These are phyloP conservation scores for Rhytidhysteron rufulum DNA, from an alignment of 2,329 filamentous ascomycete genomes.

Conservation along the genomic window DNA sequence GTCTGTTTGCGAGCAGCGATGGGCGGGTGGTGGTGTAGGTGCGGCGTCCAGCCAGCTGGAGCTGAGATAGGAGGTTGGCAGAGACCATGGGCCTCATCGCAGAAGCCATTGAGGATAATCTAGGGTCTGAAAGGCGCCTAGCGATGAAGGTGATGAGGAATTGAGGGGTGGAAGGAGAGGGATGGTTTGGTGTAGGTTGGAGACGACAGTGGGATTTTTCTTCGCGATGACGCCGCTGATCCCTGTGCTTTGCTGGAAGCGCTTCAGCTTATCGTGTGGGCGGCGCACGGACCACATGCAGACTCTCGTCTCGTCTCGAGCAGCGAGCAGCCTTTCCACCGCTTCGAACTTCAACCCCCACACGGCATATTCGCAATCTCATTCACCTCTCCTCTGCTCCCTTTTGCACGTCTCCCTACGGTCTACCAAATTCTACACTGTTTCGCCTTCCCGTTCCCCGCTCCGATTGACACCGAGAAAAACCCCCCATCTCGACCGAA, in stretches of 20 bases:
- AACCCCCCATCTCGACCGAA: too few relatives aligned
- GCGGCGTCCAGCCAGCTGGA: slow-evolving; percentile 31
- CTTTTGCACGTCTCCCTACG: too few relatives aligned
- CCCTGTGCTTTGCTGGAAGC: slow-evolving; percentile 2
- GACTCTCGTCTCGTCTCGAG: slow-evolving; percentile 6
- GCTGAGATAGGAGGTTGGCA: slow-evolving; percentile 25
- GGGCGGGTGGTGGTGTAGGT: slow-evolving; percentile 32
- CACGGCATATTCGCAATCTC: too few relatives aligned
- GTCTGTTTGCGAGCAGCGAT: slow-evolving; percentile 29
- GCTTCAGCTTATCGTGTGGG: too few relatives aligned
- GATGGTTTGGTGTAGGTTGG: slow-evolving; percentile 1
- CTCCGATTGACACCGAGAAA: too few relatives aligned
- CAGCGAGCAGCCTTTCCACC: too few relatives aligned
- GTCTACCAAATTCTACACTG: too few relatives aligned
- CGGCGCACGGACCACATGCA: too few relatives aligned
- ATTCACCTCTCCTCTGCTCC: too few relatives aligned
- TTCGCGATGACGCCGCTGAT: slow-evolving; percentile 13
- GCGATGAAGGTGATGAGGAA: slow-evolving; percentile 6
- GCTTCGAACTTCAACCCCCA: too few relatives aligned
- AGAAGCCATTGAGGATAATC: slow-evolving; percentile 27
- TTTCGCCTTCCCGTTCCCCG: too few relatives aligned
- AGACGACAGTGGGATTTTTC: slow-evolving; percentile 5
- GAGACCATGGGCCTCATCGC: slow-evolving; percentile 32
- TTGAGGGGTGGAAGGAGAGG: slow-evolving; percentile 2
- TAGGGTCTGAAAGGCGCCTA: slow-evolving; percentile 3